Evolutionary conservation across 1,284 basidiomycete genomes (phyloP).

Genomic region (Trichosporon sp.): DNA sequence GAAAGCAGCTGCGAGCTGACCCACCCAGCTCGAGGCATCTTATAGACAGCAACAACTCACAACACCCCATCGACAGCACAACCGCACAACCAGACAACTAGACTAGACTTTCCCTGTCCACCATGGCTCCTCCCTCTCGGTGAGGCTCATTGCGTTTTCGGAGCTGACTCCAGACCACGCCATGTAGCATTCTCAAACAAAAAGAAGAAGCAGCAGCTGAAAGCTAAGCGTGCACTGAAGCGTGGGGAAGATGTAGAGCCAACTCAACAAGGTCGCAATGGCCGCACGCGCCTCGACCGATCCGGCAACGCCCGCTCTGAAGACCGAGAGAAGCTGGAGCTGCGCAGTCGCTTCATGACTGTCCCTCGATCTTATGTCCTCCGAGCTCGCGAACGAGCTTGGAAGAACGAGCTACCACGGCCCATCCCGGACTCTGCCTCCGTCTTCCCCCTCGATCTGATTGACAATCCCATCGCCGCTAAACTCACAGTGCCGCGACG

Average conservation of each 20-base stretch:
- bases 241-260: constrained; percentile 55
- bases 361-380: constrained; percentile 62
- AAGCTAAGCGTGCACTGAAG: constrained; percentile 71
- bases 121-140: constrained; percentile 1
- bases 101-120: not conserved
- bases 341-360: constrained; percentile 63
- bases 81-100: not conserved
- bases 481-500: constrained; percentile 57
- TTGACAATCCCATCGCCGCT: constrained; percentile 11
- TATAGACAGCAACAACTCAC: not conserved
- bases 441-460: constrained; percentile 48
- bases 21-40: not conserved
- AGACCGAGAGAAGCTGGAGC: not conserved
- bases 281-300: constrained; percentile 13
- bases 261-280: not conserved
- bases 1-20: not conserved
- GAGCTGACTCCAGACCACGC: constrained; percentile 7
- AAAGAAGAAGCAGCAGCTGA: constrained; percentile 62
- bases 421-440: constrained; percentile 55
- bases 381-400: constrained; percentile 58
- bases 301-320: not conserved
- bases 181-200: constrained; percentile 53
- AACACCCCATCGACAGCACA: not conserved
- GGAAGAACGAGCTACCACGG: constrained; percentile 53
- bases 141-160: not conserved